Percentiles rank a stretch among this genome's conserved stretches.
These are phyloP conservation scores for Ogataea pignaliae DNA, from an alignment of 805 yeast species.

Conservation along the genomic window DNA sequence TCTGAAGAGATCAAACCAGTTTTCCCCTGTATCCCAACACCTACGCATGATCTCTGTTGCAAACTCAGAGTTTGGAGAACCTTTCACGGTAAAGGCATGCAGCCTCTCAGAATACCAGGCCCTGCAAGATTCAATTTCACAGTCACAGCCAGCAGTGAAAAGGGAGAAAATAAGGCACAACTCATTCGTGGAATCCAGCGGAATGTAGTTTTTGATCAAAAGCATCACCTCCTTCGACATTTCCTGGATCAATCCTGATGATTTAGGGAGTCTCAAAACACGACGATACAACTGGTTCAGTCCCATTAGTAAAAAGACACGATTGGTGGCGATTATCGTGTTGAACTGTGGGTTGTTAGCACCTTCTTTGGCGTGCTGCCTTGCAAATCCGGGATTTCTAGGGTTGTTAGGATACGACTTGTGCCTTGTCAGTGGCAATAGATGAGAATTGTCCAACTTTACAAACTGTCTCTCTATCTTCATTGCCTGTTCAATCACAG, in stretches of 20 bases:
- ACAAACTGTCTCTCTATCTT: constrained; percentile 33
- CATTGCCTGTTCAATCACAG: constrained; percentile 33
- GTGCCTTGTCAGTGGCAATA: not conserved
- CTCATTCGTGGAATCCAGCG: constrained; percentile 46
- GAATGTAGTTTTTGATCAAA: constrained; percentile 36
- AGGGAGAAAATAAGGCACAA: constrained; percentile 51
- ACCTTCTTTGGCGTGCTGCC: constrained; percentile 3
- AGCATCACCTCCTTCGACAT: constrained; percentile 38
- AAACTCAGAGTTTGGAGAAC: constrained; percentile 31
- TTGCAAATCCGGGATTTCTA: not conserved
- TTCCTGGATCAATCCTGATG: constrained; percentile 44
- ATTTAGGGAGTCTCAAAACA: constrained; percentile 43
- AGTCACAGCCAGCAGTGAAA: constrained; percentile 59
- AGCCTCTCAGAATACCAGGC: constrained; percentile 38
- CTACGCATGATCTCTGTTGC: constrained; percentile 39
- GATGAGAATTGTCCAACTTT: constrained; percentile 20
- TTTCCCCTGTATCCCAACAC: constrained; percentile 51
- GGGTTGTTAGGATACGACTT: not conserved
- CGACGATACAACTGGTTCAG: constrained; percentile 54
- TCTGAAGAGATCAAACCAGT: constrained; percentile 47
- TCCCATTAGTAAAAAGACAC: constrained; percentile 49
- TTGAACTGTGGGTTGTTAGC: constrained; percentile 11
- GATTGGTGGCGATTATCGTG: constrained; percentile 42
- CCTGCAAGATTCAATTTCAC: constrained; percentile 33
- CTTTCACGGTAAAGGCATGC: constrained; percentile 36